A percentile compares a stretch with the other conserved stretches of the same genome.
These are phyloP conservation scores for Dothideomycetes sp. DNA, from an alignment of 2,329 filamentous ascomycete genomes.

Conservation along the genomic window DNA sequence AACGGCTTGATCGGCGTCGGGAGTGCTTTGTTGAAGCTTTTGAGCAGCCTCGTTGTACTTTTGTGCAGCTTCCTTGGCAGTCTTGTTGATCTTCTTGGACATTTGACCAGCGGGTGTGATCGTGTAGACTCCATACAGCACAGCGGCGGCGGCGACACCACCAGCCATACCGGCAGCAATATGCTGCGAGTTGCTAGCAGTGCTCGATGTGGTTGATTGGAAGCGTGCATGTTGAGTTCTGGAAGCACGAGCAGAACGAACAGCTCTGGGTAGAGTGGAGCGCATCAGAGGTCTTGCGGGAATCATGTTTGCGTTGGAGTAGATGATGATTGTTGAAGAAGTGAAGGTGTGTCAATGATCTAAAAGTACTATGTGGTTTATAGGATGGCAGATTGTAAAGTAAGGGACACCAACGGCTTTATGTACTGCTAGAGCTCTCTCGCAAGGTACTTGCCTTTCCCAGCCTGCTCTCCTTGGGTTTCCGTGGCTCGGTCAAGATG, in stretches of 20 bases:
- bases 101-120: slow-evolving; percentile 31
- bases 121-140: slow-evolving; percentile 43
- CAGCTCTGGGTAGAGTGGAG: slow-evolving; percentile 5
- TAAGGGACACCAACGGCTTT: slow-evolving; percentile 1
- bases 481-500: no score
- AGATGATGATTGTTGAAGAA: neutral
- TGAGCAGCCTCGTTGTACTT: slow-evolving; percentile 50
- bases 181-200: slow-evolving; percentile 20
- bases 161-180: slow-evolving; percentile 41
- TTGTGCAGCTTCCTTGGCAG: no score
- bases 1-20: slow-evolving; percentile 54
- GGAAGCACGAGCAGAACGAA: slow-evolving; percentile 5
- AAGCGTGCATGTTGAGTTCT: slow-evolving; percentile 13
- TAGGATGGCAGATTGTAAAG: neutral
- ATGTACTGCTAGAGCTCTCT: slow-evolving; percentile 1
- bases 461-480: no score
- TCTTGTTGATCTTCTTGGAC: slow-evolving; percentile 7
- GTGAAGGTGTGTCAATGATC: no score
- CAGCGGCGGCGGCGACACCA: slow-evolving; percentile 33
- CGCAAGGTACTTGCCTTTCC: neutral
- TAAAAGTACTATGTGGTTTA: no score
- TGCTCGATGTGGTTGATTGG: slow-evolving; percentile 18
- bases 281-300: slow-evolving; percentile 8
- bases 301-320: slow-evolving; percentile 6
- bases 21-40: slow-evolving; percentile 44